Conservation (phyloP, 192 early-diverging fungal species). For the Allomyces macrogynus region DNA sequence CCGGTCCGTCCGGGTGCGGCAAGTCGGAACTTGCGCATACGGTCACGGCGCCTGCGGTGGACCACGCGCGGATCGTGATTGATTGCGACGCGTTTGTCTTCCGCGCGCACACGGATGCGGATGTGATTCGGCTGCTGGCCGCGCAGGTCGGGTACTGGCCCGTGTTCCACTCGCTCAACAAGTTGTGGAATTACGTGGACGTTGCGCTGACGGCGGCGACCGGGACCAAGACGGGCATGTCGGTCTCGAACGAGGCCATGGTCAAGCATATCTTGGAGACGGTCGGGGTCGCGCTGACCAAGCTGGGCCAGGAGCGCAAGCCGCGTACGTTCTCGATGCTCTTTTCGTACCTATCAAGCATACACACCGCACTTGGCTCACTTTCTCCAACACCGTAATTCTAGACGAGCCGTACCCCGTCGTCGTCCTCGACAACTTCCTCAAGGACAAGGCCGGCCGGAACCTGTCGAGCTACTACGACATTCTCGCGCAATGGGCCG, state of each 20-base stretch:
- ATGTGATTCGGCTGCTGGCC: background rate
- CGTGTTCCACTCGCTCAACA: background rate
- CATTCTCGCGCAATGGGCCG: background rate
- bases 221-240: background rate
- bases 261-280: background rate
- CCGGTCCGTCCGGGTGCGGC: background rate
- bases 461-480: background rate
- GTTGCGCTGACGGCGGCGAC: background rate
- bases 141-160: background rate
- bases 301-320: background rate
- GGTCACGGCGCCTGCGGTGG: background rate
- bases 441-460: background rate
- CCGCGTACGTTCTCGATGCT: too few relatives aligned
- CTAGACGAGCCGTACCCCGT: background rate
- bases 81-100: background rate
- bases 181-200: background rate
- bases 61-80: background rate
- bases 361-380: too few relatives aligned
- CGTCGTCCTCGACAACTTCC: background rate
- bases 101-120: background rate
- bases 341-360: too few relatives aligned
- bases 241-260: background rate
- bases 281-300: background rate
- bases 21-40: background rate
- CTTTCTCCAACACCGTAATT: too few relatives aligned